Evolutionary conservation across 2,329 filamentous ascomycete species (phyloP).

Genomic region (Nothophaeocryptopus gaeumannii): DNA sequence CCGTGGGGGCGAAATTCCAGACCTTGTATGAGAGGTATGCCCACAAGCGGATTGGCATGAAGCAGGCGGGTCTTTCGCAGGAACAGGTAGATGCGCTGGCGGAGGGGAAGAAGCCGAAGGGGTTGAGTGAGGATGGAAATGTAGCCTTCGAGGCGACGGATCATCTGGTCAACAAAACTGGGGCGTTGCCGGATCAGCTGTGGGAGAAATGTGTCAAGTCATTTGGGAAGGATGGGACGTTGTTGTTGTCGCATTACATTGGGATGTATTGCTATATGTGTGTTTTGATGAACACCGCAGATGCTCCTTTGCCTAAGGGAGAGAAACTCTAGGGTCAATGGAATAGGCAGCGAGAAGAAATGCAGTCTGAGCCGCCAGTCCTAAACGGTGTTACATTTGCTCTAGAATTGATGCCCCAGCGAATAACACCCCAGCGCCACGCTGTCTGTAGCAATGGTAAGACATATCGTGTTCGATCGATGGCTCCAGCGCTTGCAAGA

Average conservation of each 20-base stretch:
- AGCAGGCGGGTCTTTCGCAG: slow-evolving; percentile 9
- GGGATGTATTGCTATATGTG: slow-evolving; percentile 25
- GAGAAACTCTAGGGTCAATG: slow-evolving; percentile 1
- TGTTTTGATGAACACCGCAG: slow-evolving; percentile 25
- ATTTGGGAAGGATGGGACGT: slow-evolving; percentile 24
- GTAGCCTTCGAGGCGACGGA: slow-evolving; percentile 24
- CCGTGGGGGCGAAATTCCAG: slow-evolving; percentile 21
- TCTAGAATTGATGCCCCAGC: not conserved
- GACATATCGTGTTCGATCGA: too few relatives aligned
- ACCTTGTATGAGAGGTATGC: slow-evolving; percentile 26
- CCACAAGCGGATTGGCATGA: slow-evolving; percentile 18
- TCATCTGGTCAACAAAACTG: slow-evolving; percentile 17
- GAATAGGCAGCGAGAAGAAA: too few relatives aligned
- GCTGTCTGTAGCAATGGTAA: too few relatives aligned
- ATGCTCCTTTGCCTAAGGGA: slow-evolving; percentile 16
- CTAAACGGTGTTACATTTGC: too few relatives aligned
- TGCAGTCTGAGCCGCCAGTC: too few relatives aligned
- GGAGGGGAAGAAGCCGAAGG: slow-evolving; percentile 18
- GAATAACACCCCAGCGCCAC: too few relatives aligned
- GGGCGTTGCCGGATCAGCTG: slow-evolving; percentile 17
- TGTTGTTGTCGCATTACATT: slow-evolving; percentile 24
- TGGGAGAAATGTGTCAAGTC: slow-evolving; percentile 19
- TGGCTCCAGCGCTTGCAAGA: too few relatives aligned
- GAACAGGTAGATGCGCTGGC: slow-evolving; percentile 12
- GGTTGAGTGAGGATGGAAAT: slow-evolving; percentile 16